Evolutionary conservation across 805 yeast species (phyloP).

Genomic region (Barnettozyma wickerhamii): DNA sequence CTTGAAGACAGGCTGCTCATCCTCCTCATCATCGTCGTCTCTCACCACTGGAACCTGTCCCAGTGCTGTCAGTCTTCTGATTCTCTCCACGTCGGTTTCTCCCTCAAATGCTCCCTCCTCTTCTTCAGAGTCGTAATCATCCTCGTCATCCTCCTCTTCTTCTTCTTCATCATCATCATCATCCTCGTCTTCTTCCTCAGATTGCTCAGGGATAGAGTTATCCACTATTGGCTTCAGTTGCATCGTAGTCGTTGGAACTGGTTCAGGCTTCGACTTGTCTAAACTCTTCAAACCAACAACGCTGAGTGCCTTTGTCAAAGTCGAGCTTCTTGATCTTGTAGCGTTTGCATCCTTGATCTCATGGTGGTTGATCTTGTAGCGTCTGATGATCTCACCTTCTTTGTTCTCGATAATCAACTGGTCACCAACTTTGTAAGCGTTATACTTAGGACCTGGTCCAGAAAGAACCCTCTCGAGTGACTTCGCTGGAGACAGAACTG

Average conservation of each 20-base stretch:
- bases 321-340: constrained; percentile 30
- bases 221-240: neutral
- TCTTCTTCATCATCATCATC: constrained; percentile 23
- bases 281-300: constrained; percentile 46
- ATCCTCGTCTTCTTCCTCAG: constrained; percentile 19
- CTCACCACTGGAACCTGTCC: constrained; percentile 39
- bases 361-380: constrained; percentile 71
- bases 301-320: constrained; percentile 45
- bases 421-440: constrained; percentile 78
- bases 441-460: constrained; percentile 28
- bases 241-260: neutral
- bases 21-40: constrained; percentile 47
- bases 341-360: constrained; percentile 5
- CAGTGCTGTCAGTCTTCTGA: constrained; percentile 56
- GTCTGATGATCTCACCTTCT: constrained; percentile 86
- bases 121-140: constrained; percentile 20
- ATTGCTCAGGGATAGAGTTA: too few relatives aligned
- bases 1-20: constrained; percentile 14
- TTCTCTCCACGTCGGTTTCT: constrained; percentile 66
- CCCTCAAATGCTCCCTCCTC: constrained; percentile 23
- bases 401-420: constrained; percentile 79
- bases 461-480: constrained; percentile 10
- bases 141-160: constrained; percentile 20
- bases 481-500: constrained; percentile 18
- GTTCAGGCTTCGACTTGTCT: neutral